Conservation (phyloP, 2,329 filamentous ascomycete species). For the Trichoderma sp. region DNA sequence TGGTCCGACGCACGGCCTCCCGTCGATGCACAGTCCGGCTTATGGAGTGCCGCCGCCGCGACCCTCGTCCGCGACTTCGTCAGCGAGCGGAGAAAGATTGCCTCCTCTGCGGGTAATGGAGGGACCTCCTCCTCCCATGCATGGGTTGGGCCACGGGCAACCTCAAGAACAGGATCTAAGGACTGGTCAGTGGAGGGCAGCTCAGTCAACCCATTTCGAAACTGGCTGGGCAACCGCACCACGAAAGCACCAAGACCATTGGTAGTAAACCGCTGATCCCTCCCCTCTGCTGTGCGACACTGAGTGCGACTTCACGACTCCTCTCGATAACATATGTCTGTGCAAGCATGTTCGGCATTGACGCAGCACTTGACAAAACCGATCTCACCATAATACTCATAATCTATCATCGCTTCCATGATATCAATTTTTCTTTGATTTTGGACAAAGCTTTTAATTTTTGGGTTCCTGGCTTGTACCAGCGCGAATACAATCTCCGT, state of each 20-base stretch:
- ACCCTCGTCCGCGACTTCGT: constrained; percentile 38
- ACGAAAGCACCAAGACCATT: constrained; percentile 27
- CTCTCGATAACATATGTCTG: background rate
- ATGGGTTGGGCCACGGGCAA: constrained; percentile 27
- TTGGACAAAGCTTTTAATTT: constrained; percentile 14
- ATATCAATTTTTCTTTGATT: background rate
- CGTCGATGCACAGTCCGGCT: constrained; percentile 39
- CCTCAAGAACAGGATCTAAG: constrained; percentile 36
- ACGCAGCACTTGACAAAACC: background rate
- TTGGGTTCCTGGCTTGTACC: constrained; percentile 14
- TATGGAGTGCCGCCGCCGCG: constrained; percentile 39
- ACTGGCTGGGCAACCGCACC: constrained; percentile 38
- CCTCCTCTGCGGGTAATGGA: constrained; percentile 50
- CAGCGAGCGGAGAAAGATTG: constrained; percentile 42
- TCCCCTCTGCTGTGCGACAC: constrained; percentile 1
- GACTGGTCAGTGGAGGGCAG: constrained; percentile 37
- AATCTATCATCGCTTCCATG: constrained; percentile 6
- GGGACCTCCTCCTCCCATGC: constrained; percentile 26
- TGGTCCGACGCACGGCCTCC: constrained; percentile 38
- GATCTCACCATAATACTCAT: background rate
- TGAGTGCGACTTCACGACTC: background rate
- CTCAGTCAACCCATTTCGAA: constrained; percentile 33
- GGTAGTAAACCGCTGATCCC: constrained; percentile 12
- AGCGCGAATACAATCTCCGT: constrained; percentile 22
- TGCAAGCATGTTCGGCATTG: background rate